A percentile compares a stretch with the other conserved stretches of the same genome.
Conservation (phyloP, 805 yeast genomes). For the Millerozyma acaciae region DNA sequence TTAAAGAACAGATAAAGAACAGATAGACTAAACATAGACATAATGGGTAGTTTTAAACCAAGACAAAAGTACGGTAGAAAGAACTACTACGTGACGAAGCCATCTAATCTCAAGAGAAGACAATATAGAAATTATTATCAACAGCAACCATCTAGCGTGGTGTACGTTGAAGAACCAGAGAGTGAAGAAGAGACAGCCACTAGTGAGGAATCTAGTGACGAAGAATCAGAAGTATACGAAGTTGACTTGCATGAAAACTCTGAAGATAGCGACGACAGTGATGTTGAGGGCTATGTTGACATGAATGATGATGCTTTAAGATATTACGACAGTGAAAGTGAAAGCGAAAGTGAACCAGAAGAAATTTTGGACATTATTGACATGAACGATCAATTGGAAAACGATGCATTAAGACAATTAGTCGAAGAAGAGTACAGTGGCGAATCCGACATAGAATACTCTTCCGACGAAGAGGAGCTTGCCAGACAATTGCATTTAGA, state of each 20-base stretch:
- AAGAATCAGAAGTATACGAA: constrained; percentile 11
- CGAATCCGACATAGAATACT: constrained; percentile 22
- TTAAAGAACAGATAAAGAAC: too few relatives aligned
- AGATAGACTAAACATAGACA: neutral
- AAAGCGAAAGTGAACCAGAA: constrained; percentile 22
- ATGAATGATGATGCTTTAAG: constrained; percentile 28
- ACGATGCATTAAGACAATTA: constrained; percentile 25
- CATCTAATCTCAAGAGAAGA: constrained; percentile 9
- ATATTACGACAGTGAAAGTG: constrained; percentile 25
- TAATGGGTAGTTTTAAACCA: constrained; percentile 13
- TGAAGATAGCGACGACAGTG: constrained; percentile 7
- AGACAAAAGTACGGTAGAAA: constrained; percentile 22
- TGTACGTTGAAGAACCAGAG: constrained; percentile 44
- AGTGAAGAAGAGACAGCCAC: constrained; percentile 27
- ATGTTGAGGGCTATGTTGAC: constrained; percentile 12
- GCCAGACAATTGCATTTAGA: constrained; percentile 34
- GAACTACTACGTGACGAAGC: constrained; percentile 10
- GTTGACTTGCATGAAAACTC: constrained; percentile 6
- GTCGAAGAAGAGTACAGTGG: constrained; percentile 15
- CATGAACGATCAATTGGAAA: constrained; percentile 37
- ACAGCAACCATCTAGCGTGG: constrained; percentile 31
- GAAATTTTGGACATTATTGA: constrained; percentile 33
- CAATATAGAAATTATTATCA: constrained; percentile 32
- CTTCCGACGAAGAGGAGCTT: constrained; percentile 26
- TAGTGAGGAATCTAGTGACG: constrained; percentile 17